Base-by-base conservation (phyloP, 306 rosid genomes). In the Gleditsia sinensis region DNA sequence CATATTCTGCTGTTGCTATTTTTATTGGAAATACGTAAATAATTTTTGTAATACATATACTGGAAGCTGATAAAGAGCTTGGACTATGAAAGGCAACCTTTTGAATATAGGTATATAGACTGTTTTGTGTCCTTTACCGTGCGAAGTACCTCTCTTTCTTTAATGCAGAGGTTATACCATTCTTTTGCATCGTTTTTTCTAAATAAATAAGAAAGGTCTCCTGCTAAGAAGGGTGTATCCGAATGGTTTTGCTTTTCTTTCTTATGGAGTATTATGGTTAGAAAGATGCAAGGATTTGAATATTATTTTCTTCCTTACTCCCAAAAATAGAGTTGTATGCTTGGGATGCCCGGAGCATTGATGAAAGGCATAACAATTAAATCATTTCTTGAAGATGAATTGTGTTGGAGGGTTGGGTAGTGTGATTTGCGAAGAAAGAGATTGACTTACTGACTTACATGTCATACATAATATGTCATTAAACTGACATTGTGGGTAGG, bases 401-500 rank as follows among this genome's bases (percentile, higher is more conserved):
- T 39, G 51, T 2, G 19, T 43, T 7, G 67, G 24, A 3, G 33
- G 61, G 43, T 61, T 4, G 3, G 62, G 40, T 65, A 5, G 4
- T 76, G 68, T 46, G 32, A 63, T 46, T 33, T 39, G 36, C 32
- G 49, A n/a, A 60, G 25, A 5, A 9, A 13, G 50, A 39, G 36
- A 14, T 13, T 61, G 9, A 16, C 43, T 45, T 61, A 2, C 23
- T 61, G 9, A 16, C 43, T 45, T 61, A 2, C 23, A 24, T 23
- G 45, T 21, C 43, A 34, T 36, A 19, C 32, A 63, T 33, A 53
- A 64, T 9, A 10, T 39, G 45, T 64, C 54, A 14, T 30, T 19
- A 34, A 21, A 64, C 55, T 49, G 61, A 46, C 27, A 24, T 51
- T 25, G 25, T 59, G 65, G 65, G 48, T 46, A 10, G 70, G 33